Evolutionary conservation across 129 eudicot genomes (phyloP).

Genomic region (Calendula officinalis): DNA sequence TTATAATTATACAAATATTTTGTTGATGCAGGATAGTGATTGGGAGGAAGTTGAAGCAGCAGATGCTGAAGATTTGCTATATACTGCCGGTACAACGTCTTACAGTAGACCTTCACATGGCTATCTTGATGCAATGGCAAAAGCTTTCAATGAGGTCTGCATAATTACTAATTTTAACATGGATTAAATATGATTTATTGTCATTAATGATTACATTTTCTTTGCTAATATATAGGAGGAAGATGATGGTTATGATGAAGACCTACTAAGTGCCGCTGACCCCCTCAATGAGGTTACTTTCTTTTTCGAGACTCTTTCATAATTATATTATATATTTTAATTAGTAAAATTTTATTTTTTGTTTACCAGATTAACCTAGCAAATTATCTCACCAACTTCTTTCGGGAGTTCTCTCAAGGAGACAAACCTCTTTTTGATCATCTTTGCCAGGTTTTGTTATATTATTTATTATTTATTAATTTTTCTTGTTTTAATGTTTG

Average conservation of each 20-base stretch:
- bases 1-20: conserved; percentile 1
- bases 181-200: not conserved
- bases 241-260: conserved; percentile 76
- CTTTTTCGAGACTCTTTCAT: conserved; percentile 5
- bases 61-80: conserved; percentile 52
- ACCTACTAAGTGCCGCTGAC: conserved; percentile 64
- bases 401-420: conserved; percentile 64
- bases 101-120: conserved; percentile 60
- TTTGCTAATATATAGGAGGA: conserved; percentile 44
- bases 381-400: conserved; percentile 54
- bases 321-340: not conserved
- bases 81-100: conserved; percentile 43
- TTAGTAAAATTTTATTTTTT: not conserved
- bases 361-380: conserved; percentile 68
- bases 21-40: conserved; percentile 71
- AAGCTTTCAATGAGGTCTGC: conserved; percentile 65
- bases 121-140: conserved; percentile 84
- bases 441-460: conserved; percentile 68
- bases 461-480: not conserved
- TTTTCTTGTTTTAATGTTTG: not conserved
- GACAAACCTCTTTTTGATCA: conserved; percentile 63
- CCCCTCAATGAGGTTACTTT: conserved; percentile 84
- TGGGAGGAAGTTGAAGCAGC: conserved; percentile 88
- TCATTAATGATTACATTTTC: conserved; percentile 15
- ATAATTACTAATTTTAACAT: not conserved